A percentile compares a stretch with the other conserved stretches of the same genome.
Evolutionary conservation across 2,329 filamentous ascomycete species (phyloP).

Genomic region (Exophiala oligosperma): DNA sequence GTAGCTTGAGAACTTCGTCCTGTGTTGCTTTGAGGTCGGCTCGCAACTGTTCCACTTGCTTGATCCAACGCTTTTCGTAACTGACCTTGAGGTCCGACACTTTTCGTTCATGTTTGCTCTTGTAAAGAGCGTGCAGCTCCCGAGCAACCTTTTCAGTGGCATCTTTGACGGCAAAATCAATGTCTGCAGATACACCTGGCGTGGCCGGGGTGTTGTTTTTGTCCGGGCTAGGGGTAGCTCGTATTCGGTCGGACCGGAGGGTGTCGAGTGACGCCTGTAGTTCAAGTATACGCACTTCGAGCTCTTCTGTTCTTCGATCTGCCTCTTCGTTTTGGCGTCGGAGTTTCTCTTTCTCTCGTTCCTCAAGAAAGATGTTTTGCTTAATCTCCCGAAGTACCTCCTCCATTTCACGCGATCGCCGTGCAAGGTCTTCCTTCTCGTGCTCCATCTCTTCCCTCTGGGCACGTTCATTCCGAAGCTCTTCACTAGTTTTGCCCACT

Average conservation of each 20-base stretch:
- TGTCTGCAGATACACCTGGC: slow-evolving; percentile 39
- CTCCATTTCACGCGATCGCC: slow-evolving; percentile 82
- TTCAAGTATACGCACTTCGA: slow-evolving; percentile 48
- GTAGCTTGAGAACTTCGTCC: slow-evolving; percentile 74
- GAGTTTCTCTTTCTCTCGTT: slow-evolving; percentile 79
- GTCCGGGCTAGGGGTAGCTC: slow-evolving; percentile 37
- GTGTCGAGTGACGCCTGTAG: slow-evolving; percentile 48
- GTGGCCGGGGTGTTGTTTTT: slow-evolving; percentile 23
- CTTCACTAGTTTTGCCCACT: slow-evolving; percentile 81
- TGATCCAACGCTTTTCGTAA: slow-evolving; percentile 86
- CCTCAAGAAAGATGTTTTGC: slow-evolving; percentile 74
- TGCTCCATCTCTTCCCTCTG: slow-evolving; percentile 69
- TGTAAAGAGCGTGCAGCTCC: slow-evolving; percentile 90
- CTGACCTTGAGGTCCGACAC: slow-evolving; percentile 81
- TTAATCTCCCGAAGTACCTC: slow-evolving; percentile 74
- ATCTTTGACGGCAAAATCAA: slow-evolving; percentile 71
- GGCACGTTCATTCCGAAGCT: slow-evolving; percentile 73
- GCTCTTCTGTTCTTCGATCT: slow-evolving; percentile 58
- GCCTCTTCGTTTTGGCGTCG: slow-evolving; percentile 73
- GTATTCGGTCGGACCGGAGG: slow-evolving; percentile 36
- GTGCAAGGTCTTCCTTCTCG: slow-evolving; percentile 82
- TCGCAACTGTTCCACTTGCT: slow-evolving; percentile 79
- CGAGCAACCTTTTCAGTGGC: slow-evolving; percentile 89
- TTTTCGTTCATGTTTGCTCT: slow-evolving; percentile 95
- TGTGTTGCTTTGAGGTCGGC: slow-evolving; percentile 65